Evolutionary conservation across 768 basidiomycete genomes (phyloP), one percentile per base, ranked within the genome.

Genomic region (Cyclocybe aegerita): DNA sequence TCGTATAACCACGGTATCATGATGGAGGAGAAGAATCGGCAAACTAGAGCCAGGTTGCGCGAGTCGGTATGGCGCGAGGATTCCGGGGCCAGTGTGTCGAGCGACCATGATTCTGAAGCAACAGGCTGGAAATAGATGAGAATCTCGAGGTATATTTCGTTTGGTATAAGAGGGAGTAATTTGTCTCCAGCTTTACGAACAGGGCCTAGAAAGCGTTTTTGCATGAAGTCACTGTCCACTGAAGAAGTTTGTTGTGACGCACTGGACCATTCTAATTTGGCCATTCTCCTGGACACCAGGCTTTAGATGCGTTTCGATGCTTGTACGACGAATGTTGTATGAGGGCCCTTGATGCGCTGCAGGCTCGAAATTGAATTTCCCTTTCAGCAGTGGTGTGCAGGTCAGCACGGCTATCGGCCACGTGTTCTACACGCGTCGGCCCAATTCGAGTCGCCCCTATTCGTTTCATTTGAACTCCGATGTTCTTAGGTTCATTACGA

Each of bases 141-240:
- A n/a, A 79, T 75, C 44, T 66, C 57, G 4, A 70, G 52, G 45
- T 77, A 78, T 14, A 79, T 63, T 51, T 80, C 78, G 51, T 67
- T 70, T 2, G 77, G 77, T 47, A 80, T 66, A 4, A 65, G 56
- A 1, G 66, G 34, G 8, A 68, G 49, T 10, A 23, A 1, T 2
- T 14, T 39, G 14, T 33, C 32, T 39, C 55, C 59, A 16, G 36
- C 16, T 23, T 43, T 46, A 31, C 62, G 60, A 32, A 50, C 42
- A 29, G 64, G 62, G 48, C 50, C 62, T 66, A 34, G 4, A 35
- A 2, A 17, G 23, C 11, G 32, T 23, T 39, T 1, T 10, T 12
- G 4, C 37, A 9, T 6, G n/a, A 37, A 31, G 33, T 38, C 1
- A 14, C 12, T 12, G 11, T 29, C n/a, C 39, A 36, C 30, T 23